These are phyloP conservation scores for Jatropha multifida DNA, from an alignment of 441 rosid species.

Conservation along the genomic window DNA sequence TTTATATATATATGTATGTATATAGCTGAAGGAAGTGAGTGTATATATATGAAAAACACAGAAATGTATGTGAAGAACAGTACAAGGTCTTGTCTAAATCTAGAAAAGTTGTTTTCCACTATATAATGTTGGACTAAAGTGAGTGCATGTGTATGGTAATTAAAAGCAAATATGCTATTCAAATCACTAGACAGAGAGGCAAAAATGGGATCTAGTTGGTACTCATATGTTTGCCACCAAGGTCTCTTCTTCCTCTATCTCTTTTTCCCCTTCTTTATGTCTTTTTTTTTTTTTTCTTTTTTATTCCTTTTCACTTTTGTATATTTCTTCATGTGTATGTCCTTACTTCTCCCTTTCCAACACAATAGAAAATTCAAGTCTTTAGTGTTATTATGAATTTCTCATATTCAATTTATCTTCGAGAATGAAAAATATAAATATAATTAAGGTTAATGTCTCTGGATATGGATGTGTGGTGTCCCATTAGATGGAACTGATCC, in stretches of 20 bases:
- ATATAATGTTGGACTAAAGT: slow-evolving; percentile 50
- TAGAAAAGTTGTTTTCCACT: slow-evolving; percentile 53
- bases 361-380: too few species aligned
- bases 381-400: too few species aligned
- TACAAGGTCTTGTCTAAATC: slow-evolving; percentile 31
- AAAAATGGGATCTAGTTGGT: slow-evolving; percentile 41
- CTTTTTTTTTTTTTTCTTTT: not conserved
- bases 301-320: not conserved
- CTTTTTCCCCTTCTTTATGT: slow-evolving; percentile 14
- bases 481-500: not conserved
- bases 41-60: not conserved
- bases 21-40: not conserved
- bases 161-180: slow-evolving; percentile 47
- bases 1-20: too few species aligned
- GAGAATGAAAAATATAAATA: too few species aligned
- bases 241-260: slow-evolving; percentile 35
- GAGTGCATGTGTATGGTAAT: slow-evolving; percentile 25
- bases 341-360: not conserved
- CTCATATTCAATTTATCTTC: too few species aligned
- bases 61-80: not conserved
- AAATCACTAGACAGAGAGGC: slow-evolving; percentile 43
- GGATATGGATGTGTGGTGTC: not conserved
- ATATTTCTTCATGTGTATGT: not conserved
- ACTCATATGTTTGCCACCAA: slow-evolving; percentile 50
- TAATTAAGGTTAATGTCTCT: not conserved